Evolutionary conservation across 202 grass and related monocot genomes (phyloP).

Genomic region (Carex arenaria): DNA sequence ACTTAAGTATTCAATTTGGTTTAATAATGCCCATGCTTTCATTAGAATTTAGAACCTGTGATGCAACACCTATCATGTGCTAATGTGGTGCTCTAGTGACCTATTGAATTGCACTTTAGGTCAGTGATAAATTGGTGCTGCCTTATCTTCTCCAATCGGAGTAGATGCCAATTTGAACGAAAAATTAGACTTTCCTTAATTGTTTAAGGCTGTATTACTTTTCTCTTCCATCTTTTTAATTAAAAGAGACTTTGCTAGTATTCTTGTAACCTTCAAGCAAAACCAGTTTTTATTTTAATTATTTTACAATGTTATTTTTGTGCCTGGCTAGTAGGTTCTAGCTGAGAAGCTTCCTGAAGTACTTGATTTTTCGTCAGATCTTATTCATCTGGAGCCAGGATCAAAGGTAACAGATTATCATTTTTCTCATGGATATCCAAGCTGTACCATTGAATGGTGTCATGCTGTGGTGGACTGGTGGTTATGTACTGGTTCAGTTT

Average conservation of each 20-base stretch:
- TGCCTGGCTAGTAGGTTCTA: constrained; percentile 49
- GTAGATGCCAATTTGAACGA: neutral
- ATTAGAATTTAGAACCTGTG: neutral
- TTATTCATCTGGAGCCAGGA: constrained; percentile 71
- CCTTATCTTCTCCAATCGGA: neutral
- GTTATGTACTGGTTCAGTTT: neutral
- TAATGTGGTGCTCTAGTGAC: neutral
- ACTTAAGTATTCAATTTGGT: neutral
- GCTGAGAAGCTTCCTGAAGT: constrained; percentile 91
- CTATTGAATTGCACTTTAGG: neutral
- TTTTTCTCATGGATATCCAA: neutral
- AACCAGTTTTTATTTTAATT: neutral
- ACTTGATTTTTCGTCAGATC: constrained; percentile 84
- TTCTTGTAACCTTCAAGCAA: constrained; percentile 8
- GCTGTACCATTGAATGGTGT: neutral
- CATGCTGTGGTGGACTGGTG: neutral
- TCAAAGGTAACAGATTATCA: constrained; percentile 60
- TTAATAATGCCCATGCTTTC: neutral
- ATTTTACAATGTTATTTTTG: constrained; percentile 12
- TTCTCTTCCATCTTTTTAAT: constrained; percentile 1
- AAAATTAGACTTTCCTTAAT: constrained; percentile 1
- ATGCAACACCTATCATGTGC: neutral
- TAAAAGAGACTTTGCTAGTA: neutral
- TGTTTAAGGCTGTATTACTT: constrained; percentile 10
- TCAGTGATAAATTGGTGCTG: neutral